These are phyloP conservation scores for Fusarium proliferatum DNA, from an alignment of 2,329 filamentous ascomycete genomes.

Conservation along the genomic window DNA sequence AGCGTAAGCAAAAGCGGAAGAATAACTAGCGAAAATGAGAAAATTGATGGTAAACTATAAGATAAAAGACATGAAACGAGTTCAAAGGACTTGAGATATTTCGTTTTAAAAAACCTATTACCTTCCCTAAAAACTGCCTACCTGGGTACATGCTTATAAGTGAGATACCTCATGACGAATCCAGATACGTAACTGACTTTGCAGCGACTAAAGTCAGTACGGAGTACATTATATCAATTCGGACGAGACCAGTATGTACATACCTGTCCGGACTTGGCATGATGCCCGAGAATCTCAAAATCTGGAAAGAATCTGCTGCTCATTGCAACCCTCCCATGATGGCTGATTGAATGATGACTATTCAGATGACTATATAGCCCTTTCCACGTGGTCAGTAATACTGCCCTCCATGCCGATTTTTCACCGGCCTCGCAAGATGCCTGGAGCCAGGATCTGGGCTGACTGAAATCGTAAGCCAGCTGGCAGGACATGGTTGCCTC, in stretches of 20 bases:
- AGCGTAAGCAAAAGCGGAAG: not conserved
- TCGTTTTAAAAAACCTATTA: not conserved
- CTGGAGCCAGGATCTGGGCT: not conserved
- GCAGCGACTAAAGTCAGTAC: not conserved
- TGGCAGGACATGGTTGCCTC: not conserved
- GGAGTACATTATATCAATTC: not conserved
- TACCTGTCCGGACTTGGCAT: not conserved
- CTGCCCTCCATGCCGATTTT: not conserved
- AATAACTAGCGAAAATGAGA: not conserved
- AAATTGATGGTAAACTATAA: not conserved
- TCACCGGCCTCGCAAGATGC: not conserved
- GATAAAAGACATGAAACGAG: not conserved
- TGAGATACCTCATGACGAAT: not conserved
- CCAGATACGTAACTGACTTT: not conserved
- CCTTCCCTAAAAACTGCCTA: not conserved
- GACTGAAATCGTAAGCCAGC: not conserved
- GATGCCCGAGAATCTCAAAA: slow-evolving; percentile 6
- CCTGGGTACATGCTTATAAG: not conserved
- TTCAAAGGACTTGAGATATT: not conserved
- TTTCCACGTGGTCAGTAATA: not conserved
- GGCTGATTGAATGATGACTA: not conserved
- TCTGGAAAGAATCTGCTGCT: slow-evolving; percentile 28
- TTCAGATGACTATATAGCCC: not conserved
- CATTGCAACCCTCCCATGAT: slow-evolving; percentile 1
- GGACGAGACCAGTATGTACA: not conserved